Conservation (phyloP, 2,329 filamentous ascomycete species). For the Colletotrichum eleusines region DNA sequence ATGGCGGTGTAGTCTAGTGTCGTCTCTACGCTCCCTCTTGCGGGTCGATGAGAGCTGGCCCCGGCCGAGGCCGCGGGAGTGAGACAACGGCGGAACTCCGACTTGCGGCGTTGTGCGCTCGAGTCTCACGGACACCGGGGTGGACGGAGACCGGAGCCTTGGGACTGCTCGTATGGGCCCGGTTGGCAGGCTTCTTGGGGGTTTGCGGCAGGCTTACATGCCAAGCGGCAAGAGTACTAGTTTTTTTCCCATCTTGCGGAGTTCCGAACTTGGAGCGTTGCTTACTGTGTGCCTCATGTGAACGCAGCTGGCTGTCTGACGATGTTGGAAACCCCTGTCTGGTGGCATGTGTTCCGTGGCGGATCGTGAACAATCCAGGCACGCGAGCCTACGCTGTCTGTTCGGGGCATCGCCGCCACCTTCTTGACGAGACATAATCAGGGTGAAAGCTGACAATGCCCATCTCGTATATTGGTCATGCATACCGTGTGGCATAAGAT, state of each 20-base stretch:
- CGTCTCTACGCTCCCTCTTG: neutral
- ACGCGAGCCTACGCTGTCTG: too few relatives aligned
- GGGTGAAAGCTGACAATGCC: neutral
- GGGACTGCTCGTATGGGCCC: too few relatives aligned
- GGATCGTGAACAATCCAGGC: neutral
- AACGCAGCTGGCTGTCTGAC: neutral
- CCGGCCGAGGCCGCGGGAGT: neutral
- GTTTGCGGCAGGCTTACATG: neutral
- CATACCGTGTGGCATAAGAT: neutral
- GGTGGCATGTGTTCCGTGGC: too few relatives aligned
- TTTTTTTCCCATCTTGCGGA: neutral
- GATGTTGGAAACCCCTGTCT: too few relatives aligned
- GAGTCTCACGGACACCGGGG: neutral
- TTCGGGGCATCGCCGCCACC: neutral
- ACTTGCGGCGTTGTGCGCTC: neutral
- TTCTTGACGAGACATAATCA: neutral
- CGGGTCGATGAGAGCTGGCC: neutral
- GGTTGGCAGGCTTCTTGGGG: neutral
- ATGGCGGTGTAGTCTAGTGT: neutral
- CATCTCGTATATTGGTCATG: neutral
- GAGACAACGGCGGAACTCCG: conserved; percentile 2
- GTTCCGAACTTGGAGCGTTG: neutral
- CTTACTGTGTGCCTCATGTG: neutral
- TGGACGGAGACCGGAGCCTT: too few relatives aligned
- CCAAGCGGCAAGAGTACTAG: neutral